Evolutionary conservation across 495 filamentous ascomycete genomes (phyloP).

Genomic region (Massariosphaeria phaeospora): DNA sequence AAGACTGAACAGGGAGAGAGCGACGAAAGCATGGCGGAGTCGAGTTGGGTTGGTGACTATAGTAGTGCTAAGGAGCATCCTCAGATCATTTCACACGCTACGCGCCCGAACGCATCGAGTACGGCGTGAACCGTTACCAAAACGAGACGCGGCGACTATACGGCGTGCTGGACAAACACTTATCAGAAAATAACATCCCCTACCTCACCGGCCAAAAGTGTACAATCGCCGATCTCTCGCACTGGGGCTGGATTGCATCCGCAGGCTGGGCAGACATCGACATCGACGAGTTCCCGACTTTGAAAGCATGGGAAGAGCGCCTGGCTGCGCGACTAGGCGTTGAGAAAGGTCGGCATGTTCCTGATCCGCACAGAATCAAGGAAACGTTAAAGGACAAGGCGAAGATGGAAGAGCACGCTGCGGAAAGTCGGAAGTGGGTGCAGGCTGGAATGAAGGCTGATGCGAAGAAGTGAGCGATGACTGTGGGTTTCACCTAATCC

Average conservation of each 20-base stretch:
- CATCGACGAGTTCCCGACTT: slow-evolving; percentile 67
- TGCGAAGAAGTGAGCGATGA: slow-evolving; percentile 40
- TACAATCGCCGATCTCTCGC: slow-evolving; percentile 80
- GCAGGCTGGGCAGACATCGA: slow-evolving; percentile 68
- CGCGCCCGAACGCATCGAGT: slow-evolving; percentile 80
- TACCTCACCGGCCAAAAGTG: slow-evolving; percentile 75
- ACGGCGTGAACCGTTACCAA: slow-evolving; percentile 76
- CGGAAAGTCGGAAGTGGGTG: slow-evolving; percentile 55
- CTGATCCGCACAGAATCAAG: slow-evolving; percentile 59
- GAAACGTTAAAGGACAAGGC: slow-evolving; percentile 64
- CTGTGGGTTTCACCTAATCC: too few species aligned
- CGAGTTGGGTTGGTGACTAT: background rate
- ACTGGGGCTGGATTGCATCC: slow-evolving; percentile 59
- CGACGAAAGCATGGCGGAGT: background rate
- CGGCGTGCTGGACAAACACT: slow-evolving; percentile 68
- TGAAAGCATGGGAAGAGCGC: slow-evolving; percentile 61
- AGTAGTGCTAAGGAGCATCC: slow-evolving; percentile 48
- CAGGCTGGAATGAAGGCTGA: slow-evolving; percentile 54
- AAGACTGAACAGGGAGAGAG: background rate
- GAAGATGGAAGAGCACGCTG: slow-evolving; percentile 55
- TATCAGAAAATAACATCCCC: slow-evolving; percentile 46
- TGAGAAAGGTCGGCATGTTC: slow-evolving; percentile 76
- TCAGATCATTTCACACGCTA: slow-evolving; percentile 82
- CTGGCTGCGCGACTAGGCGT: slow-evolving; percentile 62
- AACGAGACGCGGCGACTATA: slow-evolving; percentile 81